Base-by-base conservation (phyloP, 129 eudicot species). In the Lactuca saligna region DNA sequence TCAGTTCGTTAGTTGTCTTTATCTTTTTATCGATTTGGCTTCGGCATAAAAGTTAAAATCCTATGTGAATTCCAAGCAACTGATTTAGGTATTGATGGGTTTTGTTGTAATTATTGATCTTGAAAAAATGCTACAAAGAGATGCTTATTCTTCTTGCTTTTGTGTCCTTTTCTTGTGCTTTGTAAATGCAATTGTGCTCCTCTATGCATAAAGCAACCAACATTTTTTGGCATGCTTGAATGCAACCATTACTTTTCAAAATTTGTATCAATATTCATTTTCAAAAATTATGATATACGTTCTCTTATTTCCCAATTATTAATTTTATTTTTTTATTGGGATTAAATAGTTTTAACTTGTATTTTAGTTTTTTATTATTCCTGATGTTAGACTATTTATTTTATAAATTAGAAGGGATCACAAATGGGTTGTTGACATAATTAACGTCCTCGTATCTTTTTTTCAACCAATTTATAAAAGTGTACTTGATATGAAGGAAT, bases 91-190 rank as follows among this genome's bases (percentile, higher is more conserved):
- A 17, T 72, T 53, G 63, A 62, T 72, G 70, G 65, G 64, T 65
- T 57, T 74, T 69, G 44, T 12, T 61, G 75, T 69, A 76, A 69
- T 69, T 76, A 76, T 76, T 76, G 71, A 41, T 76, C 60, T 76
- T 61, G 71, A 54, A 54, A 76, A 61, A 69, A 69, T 57, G 65
- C 54, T 46, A 46, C 62, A 57, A 65, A 66, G 65, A 61, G 71
- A 69, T 76, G 71, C 65, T 68, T 72, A 72, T 72, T 68, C 71
- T 69, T 76, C 54, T 59, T 59, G 69, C 76, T 72, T 68, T 67
- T 13, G 16, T 33, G 32, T 70, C 81, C 53, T 63, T 63, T 50
- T 66, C 64, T 57, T 12, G 70, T 59, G 56, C 69, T 75, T 68
- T 75, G 63, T 63, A 59, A 75, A 44, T 68, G 74, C 80, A 67